Base-by-base conservation (phyloP, 495 filamentous ascomycete species). In the Wilcoxina mikolae region DNA sequence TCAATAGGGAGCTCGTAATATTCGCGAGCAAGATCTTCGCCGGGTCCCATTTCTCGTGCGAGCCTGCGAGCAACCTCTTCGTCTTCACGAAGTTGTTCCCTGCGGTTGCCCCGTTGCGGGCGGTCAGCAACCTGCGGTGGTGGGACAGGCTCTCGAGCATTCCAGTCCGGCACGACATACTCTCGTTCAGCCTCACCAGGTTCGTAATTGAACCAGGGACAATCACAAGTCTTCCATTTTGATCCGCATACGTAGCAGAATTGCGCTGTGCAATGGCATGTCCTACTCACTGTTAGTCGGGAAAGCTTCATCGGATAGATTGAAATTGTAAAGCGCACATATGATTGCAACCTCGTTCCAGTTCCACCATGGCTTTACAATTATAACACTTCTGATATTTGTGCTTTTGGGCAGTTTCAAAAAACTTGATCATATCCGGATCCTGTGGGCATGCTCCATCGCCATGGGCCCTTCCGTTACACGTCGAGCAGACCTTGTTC, bases 161-260 rank as follows among this genome's bases (percentile, higher is more conserved):
- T 57, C 61, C 60, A 63, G 35, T 53, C 54, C 23, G 61, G 61
- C n/a, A 61, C 22, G 24, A 57, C 43, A 50, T 65, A 56, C 24
- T 65, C 62, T 43, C 39, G 39, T 54, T 83, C 81, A 50, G 69
- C 68, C 25, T 82, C 78, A 20, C 77, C 67, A 17, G 71, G 65
- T 17, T 78, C 74, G 60, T 83, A 79, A 57, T 80, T 85, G 71
- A 87, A 88, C 78, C 77, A 84, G 2, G 83, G 80, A 59, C 85
- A 91, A 53, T 83, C 77, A 60, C 85, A 93, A 0, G 76, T 80
- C 68, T 88, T 90, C 85, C 85, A 89, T 56, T 79, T 79, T 23
- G 68, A 60, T 11, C 82, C 86, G 60, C 85, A 93, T 29, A 82
- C 73, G 76, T 86, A 84, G 69, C 85, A 93, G 67, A 88, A 89